Conservation (phyloP, 768 basidiomycete genomes). For the Daedaleopsis sinensis region DNA sequence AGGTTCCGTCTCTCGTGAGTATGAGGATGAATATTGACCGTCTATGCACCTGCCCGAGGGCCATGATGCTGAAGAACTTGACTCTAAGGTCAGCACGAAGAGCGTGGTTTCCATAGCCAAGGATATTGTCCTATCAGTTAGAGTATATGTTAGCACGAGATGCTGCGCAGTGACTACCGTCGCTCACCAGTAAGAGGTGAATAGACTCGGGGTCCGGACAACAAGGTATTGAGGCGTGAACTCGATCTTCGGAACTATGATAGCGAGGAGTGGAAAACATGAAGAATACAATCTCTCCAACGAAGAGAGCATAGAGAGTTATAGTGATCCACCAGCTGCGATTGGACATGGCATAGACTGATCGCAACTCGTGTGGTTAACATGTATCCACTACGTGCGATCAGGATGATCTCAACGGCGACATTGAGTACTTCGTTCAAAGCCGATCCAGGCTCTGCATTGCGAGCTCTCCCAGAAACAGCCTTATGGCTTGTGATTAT, state of each 20-base stretch:
- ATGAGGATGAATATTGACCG: background rate
- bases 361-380: too few species aligned
- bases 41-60: background rate
- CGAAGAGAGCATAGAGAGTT: background rate
- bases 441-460: constrained; percentile 3
- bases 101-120: constrained; percentile 7
- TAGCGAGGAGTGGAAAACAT: background rate
- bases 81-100: constrained; percentile 10
- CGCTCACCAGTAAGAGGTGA: background rate
- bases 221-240: background rate
- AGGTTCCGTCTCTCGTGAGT: background rate
- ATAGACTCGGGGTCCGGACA: too few species aligned
- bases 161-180: too few species aligned
- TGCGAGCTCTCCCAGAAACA: background rate
- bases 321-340: background rate
- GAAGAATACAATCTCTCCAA: background rate
- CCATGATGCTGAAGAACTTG: background rate
- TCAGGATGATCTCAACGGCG: constrained; percentile 5
- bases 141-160: background rate
- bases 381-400: constrained; percentile 2
- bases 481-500: too few species aligned
- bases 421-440: background rate
- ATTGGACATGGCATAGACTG: background rate
- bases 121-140: background rate
- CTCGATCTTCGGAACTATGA: background rate